Evolutionary conservation across 2,329 filamentous ascomycete genomes (phyloP).

Genomic region (Leptographium lundbergii): DNA sequence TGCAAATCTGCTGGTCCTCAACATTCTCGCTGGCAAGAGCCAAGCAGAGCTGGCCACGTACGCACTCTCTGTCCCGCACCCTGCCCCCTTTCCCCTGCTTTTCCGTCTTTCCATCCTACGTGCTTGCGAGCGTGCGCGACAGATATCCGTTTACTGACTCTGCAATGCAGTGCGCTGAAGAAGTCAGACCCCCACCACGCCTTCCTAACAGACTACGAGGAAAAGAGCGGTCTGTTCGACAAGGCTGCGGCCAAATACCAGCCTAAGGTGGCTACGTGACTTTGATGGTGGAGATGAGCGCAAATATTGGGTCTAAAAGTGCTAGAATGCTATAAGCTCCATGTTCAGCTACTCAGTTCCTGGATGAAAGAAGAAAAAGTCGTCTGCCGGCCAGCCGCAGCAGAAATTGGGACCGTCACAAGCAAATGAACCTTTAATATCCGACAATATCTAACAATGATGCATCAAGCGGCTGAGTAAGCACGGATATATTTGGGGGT

Average conservation of each 20-base stretch:
- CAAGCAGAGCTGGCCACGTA: constrained; percentile 49
- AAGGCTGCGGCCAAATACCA: constrained; percentile 76
- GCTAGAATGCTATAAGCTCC: not conserved
- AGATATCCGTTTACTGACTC: not conserved
- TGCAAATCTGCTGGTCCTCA: constrained; percentile 72
- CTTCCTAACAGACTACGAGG: constrained; percentile 60
- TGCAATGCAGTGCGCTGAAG: constrained; percentile 34
- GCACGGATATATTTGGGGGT: not conserved
- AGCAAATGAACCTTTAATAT: too few relatives aligned
- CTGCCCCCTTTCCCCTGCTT: constrained; percentile 17
- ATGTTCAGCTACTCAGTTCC: not conserved
- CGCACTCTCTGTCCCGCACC: constrained; percentile 13
- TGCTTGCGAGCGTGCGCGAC: too few relatives aligned
- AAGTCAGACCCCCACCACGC: constrained; percentile 53
- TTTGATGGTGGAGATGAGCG: not conserved
- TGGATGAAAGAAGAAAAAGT: not conserved
- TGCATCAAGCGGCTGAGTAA: not conserved
- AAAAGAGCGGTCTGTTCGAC: constrained; percentile 83
- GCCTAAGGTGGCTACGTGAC: constrained; percentile 48
- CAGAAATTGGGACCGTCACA: not conserved
- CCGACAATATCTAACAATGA: too few relatives aligned
- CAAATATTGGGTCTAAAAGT: not conserved
- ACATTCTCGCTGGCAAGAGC: constrained; percentile 64
- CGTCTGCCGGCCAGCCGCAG: not conserved
- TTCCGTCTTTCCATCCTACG: too few relatives aligned